Conservation (phyloP, 2,329 filamentous ascomycete species). For the Colletotrichum spaethianum region DNA sequence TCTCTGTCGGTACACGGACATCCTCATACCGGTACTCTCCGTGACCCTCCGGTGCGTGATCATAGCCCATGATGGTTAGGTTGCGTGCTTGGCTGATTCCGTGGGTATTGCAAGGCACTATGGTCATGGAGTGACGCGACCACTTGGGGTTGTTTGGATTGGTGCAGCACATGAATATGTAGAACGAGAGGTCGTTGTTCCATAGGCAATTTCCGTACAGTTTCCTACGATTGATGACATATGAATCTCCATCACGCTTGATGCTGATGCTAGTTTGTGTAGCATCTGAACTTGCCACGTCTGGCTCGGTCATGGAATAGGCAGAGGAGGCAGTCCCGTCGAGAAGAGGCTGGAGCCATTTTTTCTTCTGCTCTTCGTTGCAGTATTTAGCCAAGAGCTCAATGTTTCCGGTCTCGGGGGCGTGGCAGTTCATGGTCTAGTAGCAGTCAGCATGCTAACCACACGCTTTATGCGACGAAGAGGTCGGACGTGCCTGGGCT, state of each 20-base stretch:
- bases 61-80: too few species aligned
- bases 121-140: too few species aligned
- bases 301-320: slow-evolving; percentile 95
- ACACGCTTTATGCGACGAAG: slow-evolving; percentile 8
- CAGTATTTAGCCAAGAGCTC: slow-evolving; percentile 94
- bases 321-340: slow-evolving; percentile 89
- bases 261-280: slow-evolving; percentile 93
- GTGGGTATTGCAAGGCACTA: too few species aligned
- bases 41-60: too few species aligned
- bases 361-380: slow-evolving; percentile 85
- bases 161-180: too few species aligned
- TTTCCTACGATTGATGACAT: too few species aligned
- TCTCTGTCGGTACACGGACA: too few species aligned
- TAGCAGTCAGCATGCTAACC: background rate
- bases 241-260: slow-evolving; percentile 83
- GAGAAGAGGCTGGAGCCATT: slow-evolving; percentile 86
- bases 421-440: slow-evolving; percentile 84
- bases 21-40: too few species aligned
- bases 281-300: slow-evolving; percentile 90
- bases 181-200: too few species aligned
- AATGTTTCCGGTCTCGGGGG: slow-evolving; percentile 96
- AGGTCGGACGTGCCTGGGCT: slow-evolving; percentile 73
- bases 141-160: too few species aligned
- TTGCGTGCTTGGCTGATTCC: too few species aligned
- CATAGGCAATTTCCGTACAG: too few species aligned